Base-by-base conservation (phyloP, 345 rosid genomes). In the Mallotus nudiflorus region DNA sequence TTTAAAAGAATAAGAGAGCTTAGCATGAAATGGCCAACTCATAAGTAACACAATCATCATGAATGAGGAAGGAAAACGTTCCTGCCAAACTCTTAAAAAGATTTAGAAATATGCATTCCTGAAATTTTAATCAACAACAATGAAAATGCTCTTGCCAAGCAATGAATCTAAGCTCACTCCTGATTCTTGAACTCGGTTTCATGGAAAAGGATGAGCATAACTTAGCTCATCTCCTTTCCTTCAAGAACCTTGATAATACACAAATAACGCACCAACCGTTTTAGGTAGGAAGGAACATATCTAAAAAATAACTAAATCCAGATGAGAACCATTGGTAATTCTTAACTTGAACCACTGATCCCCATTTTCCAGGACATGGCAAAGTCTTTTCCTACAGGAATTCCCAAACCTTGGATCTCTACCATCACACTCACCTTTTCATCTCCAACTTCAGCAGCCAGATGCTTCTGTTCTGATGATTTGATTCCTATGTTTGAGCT, bases 361-460 rank as follows among this genome's bases (percentile, higher is more conserved):
- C 86, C 82, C 80, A 93, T 83, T 72, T 78, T 85, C 97, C 96
- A 88, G 10, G 97, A 61, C 84, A 95, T 74, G 0, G 69, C 75
- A 29, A 95, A 92, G 73, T 88, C 83, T 76, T 92, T 85, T 39
- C 97, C 98, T 1, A 92, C 77, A 1, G 84, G 84, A 70, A 95
- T 56, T 18, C 83, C 67, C 73, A 92, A 80, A 22, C 96, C 96
- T 0, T 65, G 50, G 29, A 95, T 48, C 56, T 84, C 90, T 18
- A 95, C 88, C 92, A 87, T 81, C 74, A 83, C 37, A 45, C 77
- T 75, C 83, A 78, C 88, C 72, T 37, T 54, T 71, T 72, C 75
- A 24, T 71, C 83, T 37, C 62, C 85, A 33, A 25, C 88, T 52
- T 73, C 86, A 61, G 56, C 20, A 9, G 56, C 83, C 62, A 74